These are phyloP conservation scores for Coniochaeta hoffmannii DNA, from an alignment of 2,329 filamentous ascomycete species.

Conservation along the genomic window DNA sequence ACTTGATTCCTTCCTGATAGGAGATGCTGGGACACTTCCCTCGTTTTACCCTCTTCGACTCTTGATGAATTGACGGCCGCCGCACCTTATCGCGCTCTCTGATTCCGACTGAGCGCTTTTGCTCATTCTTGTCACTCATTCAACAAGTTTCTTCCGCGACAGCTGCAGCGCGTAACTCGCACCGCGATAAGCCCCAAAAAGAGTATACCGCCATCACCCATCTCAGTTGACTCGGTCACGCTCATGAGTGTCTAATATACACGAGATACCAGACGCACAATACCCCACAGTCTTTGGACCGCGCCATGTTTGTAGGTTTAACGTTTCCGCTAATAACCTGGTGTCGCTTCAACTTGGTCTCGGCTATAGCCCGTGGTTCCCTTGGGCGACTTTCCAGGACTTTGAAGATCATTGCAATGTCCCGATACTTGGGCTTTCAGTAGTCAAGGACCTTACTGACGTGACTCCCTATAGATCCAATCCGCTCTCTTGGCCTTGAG, in stretches of 20 bases:
- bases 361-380: neutral
- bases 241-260: neutral
- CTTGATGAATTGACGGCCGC: neutral
- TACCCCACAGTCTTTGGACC: neutral
- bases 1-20: neutral
- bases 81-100: neutral
- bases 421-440: neutral
- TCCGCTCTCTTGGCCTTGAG: conserved; percentile 44
- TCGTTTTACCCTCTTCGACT: neutral
- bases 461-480: conserved; percentile 21
- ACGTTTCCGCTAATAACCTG: neutral
- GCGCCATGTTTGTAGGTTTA: neutral
- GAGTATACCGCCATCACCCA: neutral
- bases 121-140: conserved; percentile 1
- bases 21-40: neutral
- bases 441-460: neutral
- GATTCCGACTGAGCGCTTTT: neutral
- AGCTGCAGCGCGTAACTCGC: neutral
- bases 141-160: neutral
- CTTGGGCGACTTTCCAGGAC: neutral
- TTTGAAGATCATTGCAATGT: neutral
- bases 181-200: neutral
- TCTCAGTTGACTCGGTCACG: neutral
- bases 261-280: neutral
- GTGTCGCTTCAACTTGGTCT: neutral